phyloP scores from a whole-genome alignment of 1,139 yeast species.

The Candida pseudocylindracea region DNA sequence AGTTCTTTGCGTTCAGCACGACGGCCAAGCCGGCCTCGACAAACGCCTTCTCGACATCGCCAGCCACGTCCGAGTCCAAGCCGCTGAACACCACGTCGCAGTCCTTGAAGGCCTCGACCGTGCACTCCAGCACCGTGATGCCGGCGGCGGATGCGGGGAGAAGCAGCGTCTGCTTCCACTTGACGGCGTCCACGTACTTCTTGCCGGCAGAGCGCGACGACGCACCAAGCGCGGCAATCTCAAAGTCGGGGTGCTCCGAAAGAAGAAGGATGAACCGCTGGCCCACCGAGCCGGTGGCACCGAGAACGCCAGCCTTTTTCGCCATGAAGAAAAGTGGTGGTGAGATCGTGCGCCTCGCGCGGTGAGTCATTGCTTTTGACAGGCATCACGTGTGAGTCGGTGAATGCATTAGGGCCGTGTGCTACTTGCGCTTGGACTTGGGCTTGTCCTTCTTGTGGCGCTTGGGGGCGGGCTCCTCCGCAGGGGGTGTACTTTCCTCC shows the following conservation, averaged over 20 bases:
- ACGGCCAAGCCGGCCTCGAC: constrained; percentile 65
- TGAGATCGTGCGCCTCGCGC: no score
- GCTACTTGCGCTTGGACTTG: constrained; percentile 6
- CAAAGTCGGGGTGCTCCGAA: constrained; percentile 78
- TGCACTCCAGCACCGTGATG: constrained; percentile 58
- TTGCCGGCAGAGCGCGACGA: constrained; percentile 89
- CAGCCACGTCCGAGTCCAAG: constrained; percentile 83
- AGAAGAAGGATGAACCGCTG: constrained; percentile 80
- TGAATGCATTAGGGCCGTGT: no score
- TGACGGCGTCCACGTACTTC: constrained; percentile 61
- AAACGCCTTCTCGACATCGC: constrained; percentile 72
- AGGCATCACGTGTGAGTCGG: no score
- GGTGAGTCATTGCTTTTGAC: no score
- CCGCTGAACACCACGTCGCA: constrained; percentile 95
- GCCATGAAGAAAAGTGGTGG: constrained; percentile 1
- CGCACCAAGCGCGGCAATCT: constrained; percentile 74
- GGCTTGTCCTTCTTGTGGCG: constrained; percentile 6
- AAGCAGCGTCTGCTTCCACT: constrained; percentile 84
- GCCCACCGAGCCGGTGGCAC: constrained; percentile 97
- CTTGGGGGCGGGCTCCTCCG: constrained; percentile 3
- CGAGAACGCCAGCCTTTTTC: constrained; percentile 69
- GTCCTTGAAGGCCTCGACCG: constrained; percentile 48
- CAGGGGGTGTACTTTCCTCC: no score
- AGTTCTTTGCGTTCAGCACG: constrained; percentile 88
- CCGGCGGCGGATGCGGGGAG: constrained; percentile 48